phyloP scores from a whole-genome alignment of 768 basidiomycete species.

The Tubosaeta brunneosetosa region DNA sequence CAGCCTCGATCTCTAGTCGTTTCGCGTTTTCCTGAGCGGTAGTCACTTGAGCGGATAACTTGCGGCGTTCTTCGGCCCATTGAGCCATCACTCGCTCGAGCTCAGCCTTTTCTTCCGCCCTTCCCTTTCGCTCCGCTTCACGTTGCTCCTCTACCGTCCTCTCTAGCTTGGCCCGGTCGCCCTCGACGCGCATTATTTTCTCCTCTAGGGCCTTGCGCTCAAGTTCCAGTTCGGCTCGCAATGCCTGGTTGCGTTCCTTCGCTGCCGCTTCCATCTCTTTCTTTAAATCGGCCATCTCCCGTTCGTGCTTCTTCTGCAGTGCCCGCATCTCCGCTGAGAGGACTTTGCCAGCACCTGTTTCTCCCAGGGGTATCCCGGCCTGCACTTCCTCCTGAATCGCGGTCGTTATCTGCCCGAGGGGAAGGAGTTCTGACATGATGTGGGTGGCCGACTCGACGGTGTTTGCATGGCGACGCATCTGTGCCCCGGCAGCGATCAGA shows the following conservation, averaged over 20 bases:
- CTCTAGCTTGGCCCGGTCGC: not conserved
- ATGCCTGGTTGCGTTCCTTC: conserved; percentile 5
- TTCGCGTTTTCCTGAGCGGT: not conserved
- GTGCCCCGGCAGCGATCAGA: no score
- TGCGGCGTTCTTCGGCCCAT: not conserved
- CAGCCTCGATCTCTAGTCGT: not conserved
- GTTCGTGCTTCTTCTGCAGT: conserved; percentile 7
- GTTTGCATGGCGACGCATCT: no score
- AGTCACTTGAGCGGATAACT: not conserved
- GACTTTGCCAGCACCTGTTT: no score
- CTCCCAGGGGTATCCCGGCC: no score
- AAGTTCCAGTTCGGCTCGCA: conserved; percentile 1
- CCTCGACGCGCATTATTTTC: not conserved
- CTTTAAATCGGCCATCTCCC: conserved; percentile 39
- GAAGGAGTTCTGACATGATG: no score
- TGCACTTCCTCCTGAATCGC: no score
- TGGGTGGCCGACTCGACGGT: no score
- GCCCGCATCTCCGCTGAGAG: no score
- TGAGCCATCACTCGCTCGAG: not conserved
- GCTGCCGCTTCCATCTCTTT: conserved; percentile 40
- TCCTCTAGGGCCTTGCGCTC: conserved; percentile 5
- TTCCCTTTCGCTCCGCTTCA: not conserved
- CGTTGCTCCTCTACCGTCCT: conserved; percentile 3
- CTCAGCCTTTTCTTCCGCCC: not conserved
- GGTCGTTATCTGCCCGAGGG: no score